A percentile compares a stretch with the other conserved stretches of the same genome.
phyloP scores from a whole-genome alignment of 75 land plant genomes.

The Picea sitchensis region DNA sequence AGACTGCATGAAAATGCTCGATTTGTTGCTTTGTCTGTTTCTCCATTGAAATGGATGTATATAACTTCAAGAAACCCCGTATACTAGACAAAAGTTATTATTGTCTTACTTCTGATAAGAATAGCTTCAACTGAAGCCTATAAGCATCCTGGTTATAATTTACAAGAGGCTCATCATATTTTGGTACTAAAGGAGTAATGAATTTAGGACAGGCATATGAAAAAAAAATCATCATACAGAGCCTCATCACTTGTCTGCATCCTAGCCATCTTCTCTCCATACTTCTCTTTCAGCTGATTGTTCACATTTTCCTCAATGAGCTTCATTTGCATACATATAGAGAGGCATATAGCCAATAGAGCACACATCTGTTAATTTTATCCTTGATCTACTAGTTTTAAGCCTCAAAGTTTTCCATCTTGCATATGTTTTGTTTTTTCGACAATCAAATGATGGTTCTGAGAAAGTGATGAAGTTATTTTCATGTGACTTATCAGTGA shows the following conservation, averaged over 20 bases:
- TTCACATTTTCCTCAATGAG: conserved; percentile 89
- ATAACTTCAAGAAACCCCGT: conserved; percentile 81
- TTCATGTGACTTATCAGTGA: too few relatives aligned
- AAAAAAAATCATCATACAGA: conserved; percentile 88
- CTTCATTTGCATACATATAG: conserved; percentile 84
- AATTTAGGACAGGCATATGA: conserved; percentile 96
- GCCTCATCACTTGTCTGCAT: conserved; percentile 90
- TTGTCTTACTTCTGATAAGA: conserved; percentile 92
- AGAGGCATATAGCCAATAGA: conserved; percentile 78
- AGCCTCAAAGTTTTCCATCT: too few relatives aligned
- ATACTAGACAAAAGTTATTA: conserved; percentile 79
- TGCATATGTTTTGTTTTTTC: too few relatives aligned
- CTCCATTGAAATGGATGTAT: conserved; percentile 76
- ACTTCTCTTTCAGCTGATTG: conserved; percentile 81
- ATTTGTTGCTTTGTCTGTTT: conserved; percentile 22
- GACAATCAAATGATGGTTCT: too few relatives aligned
- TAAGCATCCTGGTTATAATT: conserved; percentile 99
- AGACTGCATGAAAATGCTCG: too few relatives aligned
- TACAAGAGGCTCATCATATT: conserved; percentile 80
- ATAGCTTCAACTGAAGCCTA: conserved; percentile 89
- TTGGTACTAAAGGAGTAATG: conserved; percentile 85
- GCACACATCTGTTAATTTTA: conserved; percentile 98
- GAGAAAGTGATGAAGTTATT: too few relatives aligned
- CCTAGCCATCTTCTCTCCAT: conserved; percentile 84
- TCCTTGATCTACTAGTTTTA: too few relatives aligned